These are phyloP conservation scores for Candida nitratophila DNA, from an alignment of 805 yeast genomes.

Conservation along the genomic window DNA sequence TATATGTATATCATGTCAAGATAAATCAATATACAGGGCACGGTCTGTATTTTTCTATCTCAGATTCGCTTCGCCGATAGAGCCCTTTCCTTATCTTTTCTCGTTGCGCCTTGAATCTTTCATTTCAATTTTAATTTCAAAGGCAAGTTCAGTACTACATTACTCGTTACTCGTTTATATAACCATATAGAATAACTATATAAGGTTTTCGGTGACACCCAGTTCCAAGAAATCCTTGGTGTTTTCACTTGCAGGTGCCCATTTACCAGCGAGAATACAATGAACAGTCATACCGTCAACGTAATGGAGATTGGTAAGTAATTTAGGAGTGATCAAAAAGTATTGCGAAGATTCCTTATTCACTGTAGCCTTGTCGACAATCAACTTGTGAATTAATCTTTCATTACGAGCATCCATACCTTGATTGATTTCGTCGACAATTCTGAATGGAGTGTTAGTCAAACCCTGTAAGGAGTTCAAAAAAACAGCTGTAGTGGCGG, in stretches of 20 bases:
- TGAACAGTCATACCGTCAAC: constrained; percentile 77
- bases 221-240: constrained; percentile 19
- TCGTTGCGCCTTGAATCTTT: not conserved
- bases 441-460: constrained; percentile 84
- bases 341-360: constrained; percentile 53
- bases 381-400: constrained; percentile 72
- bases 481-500: constrained; percentile 88
- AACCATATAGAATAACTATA: not conserved
- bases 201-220: constrained; percentile 22
- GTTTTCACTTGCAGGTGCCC: constrained; percentile 18
- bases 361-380: constrained; percentile 78
- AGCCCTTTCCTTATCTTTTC: not conserved
- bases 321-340: constrained; percentile 88
- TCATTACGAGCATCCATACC: constrained; percentile 97
- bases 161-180: not conserved
- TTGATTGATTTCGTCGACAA: constrained; percentile 96
- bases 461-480: constrained; percentile 86
- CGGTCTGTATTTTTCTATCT: no score
- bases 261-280: constrained; percentile 61
- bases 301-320: constrained; percentile 70
- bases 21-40: no score
- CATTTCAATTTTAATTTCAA: no score
- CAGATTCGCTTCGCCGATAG: not conserved
- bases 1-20: no score
- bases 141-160: no score